Base-by-base conservation (phyloP, 139 green algal genomes). In the Coccomyxa sp. region DNA sequence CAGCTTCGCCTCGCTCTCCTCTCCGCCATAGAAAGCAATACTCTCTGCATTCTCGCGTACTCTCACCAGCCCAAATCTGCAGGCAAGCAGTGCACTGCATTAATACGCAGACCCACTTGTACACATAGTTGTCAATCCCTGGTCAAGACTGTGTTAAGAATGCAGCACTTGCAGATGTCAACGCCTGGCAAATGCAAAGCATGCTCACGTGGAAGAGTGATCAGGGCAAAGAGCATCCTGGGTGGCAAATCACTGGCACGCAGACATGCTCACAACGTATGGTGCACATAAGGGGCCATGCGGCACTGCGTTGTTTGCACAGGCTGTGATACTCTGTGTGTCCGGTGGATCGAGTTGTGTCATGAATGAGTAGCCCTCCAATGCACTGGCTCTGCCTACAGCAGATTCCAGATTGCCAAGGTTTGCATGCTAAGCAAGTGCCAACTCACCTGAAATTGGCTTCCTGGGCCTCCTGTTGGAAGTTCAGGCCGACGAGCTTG, bases 11-110 rank as follows among this genome's bases (percentile, higher is more conserved):
- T 93, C 90, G 45, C 85, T 89, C 25, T 82, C 84, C 84, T 95
- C 94, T 0, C 95, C 96, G 0, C 91, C 88, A 82, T 98, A 99
- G 81, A 99, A 99, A 0, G 96, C 96, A 77, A 99, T 95, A 85
- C 86, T 92, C 90, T 99, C 96, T 0, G 96, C 95, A 83, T 99
- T 99, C 88, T 99, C 96, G 0, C 96, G 87, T 38, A 99, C 91
- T 0, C 96, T 85, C 83, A 98, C 94, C 82, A 98, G 89, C 13
- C 90, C 89, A 91, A 97, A 98, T 59, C 89, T 91, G 86, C 77
- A 77, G 58, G 38, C 38, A 51, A 51, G 38, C 3, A 7, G 7
- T 51, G 38, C 21, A 58, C 83, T 51, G 38, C 38, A 51, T 51
- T 51, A 51, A 51, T 11, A 51, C 38, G 38, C 38, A 11, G 38